Evolutionary conservation across 495 filamentous ascomycete species (phyloP).

Genomic region (Penicillium riverlandense): DNA sequence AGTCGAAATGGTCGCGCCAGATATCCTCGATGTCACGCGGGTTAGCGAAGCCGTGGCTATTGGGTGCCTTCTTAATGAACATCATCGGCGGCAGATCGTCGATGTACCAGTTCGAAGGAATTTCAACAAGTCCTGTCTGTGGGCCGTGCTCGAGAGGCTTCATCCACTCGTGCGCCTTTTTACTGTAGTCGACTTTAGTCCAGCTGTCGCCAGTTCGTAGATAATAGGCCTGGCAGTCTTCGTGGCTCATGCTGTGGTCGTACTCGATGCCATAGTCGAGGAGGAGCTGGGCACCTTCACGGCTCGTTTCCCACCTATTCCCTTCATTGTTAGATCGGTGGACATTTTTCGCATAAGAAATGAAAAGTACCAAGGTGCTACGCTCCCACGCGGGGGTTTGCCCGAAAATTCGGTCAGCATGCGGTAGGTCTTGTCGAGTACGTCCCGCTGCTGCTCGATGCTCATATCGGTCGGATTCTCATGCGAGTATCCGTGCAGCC

Average conservation of each 20-base stretch:
- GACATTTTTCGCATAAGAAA: not conserved
- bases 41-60: conserved; percentile 54
- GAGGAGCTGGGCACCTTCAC: conserved; percentile 58
- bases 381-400: conserved; percentile 64
- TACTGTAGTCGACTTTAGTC: conserved; percentile 52
- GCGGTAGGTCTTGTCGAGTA: conserved; percentile 70
- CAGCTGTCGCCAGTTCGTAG: conserved; percentile 51
- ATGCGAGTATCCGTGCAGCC: conserved; percentile 67
- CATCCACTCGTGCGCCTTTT: conserved; percentile 61
- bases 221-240: conserved; percentile 60
- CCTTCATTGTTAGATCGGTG: not conserved
- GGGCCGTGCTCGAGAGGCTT: conserved; percentile 47
- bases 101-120: conserved; percentile 62
- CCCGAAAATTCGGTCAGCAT: conserved; percentile 67
- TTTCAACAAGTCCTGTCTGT: conserved; percentile 53
- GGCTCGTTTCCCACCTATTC: conserved; percentile 53
- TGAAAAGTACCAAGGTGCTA: conserved; percentile 40
- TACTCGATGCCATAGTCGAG: conserved; percentile 65
- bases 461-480: conserved; percentile 71
- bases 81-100: conserved; percentile 56
- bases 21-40: conserved; percentile 49
- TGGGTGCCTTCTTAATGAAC: conserved; percentile 53
- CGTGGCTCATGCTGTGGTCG: conserved; percentile 59
- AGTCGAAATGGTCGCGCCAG: conserved; percentile 59
- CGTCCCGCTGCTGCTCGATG: conserved; percentile 66